Percentiles rank a stretch among this genome's conserved stretches.
phyloP scores from a whole-genome alignment of 2,329 filamentous ascomycete genomes.

The Hypoxylon sp. region DNA sequence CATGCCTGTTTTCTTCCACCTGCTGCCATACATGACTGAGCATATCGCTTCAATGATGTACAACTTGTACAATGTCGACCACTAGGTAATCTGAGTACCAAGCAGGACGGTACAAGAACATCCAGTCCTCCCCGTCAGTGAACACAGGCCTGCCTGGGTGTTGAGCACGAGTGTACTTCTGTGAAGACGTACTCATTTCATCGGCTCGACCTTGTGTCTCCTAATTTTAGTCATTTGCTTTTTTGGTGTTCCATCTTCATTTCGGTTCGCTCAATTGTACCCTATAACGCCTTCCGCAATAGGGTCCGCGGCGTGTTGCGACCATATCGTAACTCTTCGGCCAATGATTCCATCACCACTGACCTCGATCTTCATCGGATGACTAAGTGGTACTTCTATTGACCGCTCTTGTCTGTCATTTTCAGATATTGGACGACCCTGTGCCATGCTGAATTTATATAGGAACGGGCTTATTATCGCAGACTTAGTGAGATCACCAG shows the following conservation, averaged over 20 bases:
- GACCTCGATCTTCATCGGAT: constrained; percentile 61
- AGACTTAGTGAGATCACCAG: constrained; percentile 60
- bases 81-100: neutral
- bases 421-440: constrained; percentile 20
- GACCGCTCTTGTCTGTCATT: constrained; percentile 27
- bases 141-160: neutral
- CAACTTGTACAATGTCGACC: neutral
- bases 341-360: constrained; percentile 65
- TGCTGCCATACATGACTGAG: too few relatives aligned
- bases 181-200: neutral
- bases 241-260: neutral
- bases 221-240: neutral
- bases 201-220: neutral
- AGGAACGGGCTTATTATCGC: constrained; percentile 61
- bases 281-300: constrained; percentile 67
- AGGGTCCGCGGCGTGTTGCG: constrained; percentile 47
- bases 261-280: constrained; percentile 57
- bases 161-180: neutral
- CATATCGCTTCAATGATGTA: neutral
- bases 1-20: too few relatives aligned
- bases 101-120: neutral
- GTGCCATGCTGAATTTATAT: constrained; percentile 55
- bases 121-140: neutral
- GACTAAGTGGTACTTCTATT: constrained; percentile 56
- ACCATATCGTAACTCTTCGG: constrained; percentile 61